These are phyloP conservation scores for Globisporangium orthogonon DNA, from an alignment of 352 stramenopile genomes.

Conservation along the genomic window DNA sequence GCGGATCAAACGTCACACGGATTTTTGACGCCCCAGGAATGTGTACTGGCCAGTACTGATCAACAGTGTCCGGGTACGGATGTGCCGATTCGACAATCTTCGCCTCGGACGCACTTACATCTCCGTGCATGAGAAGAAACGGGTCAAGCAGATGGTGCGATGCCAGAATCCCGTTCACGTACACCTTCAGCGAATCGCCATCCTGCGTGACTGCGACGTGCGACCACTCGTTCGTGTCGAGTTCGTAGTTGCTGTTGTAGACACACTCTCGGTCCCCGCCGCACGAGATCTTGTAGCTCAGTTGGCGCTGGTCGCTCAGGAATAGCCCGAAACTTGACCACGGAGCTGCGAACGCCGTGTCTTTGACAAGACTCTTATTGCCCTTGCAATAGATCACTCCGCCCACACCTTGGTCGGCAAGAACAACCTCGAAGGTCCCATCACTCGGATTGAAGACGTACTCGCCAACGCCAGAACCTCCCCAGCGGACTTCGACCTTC, in stretches of 20 bases:
- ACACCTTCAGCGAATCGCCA: slow-evolving; percentile 49
- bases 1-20: slow-evolving; percentile 65
- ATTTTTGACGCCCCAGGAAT: slow-evolving; percentile 69
- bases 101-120: slow-evolving; percentile 30
- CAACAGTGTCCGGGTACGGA: slow-evolving; percentile 36
- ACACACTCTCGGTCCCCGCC: slow-evolving; percentile 49
- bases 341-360: slow-evolving; percentile 31
- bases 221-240: slow-evolving; percentile 56
- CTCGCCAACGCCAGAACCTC: slow-evolving; percentile 17
- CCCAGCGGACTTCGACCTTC: slow-evolving; percentile 50
- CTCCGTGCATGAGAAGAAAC: slow-evolving; percentile 49
- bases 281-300: slow-evolving; percentile 60
- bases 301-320: slow-evolving; percentile 51
- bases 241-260: slow-evolving; percentile 58
- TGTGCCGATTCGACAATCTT: slow-evolving; percentile 61
- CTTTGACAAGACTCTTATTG: slow-evolving; percentile 51
- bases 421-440: slow-evolving; percentile 44
- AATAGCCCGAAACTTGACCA: slow-evolving; percentile 76
- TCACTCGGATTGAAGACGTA: slow-evolving; percentile 50
- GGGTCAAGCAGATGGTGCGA: slow-evolving; percentile 58
- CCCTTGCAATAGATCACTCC: slow-evolving; percentile 71
- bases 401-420: slow-evolving; percentile 41
- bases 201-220: slow-evolving; percentile 68
- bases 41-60: slow-evolving; percentile 66
- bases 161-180: slow-evolving; percentile 59